phyloP scores from a whole-genome alignment of 2,329 filamentous ascomycete species.

The Phialophora verrucosa region DNA sequence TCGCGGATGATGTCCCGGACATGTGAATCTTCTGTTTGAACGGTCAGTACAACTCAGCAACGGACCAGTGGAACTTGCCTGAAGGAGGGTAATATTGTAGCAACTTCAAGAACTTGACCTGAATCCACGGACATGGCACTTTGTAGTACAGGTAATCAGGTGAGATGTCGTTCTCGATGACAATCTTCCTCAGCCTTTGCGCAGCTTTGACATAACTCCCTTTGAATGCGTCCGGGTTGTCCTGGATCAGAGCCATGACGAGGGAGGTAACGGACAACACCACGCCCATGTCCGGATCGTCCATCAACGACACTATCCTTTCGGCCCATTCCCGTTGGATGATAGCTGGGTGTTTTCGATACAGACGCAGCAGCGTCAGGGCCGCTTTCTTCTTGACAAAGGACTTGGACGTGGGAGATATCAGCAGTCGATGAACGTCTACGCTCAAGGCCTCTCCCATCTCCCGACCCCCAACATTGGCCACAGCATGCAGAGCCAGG shows the following conservation, averaged over 20 bases:
- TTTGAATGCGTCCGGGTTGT: constrained; percentile 91
- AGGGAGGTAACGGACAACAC: constrained; percentile 94
- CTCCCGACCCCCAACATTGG: constrained; percentile 93
- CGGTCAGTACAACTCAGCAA: background rate
- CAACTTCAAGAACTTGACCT: constrained; percentile 89
- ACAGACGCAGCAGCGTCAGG: constrained; percentile 86
- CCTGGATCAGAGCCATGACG: constrained; percentile 91
- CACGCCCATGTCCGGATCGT: constrained; percentile 91
- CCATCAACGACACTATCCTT: constrained; percentile 98
- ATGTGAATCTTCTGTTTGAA: constrained; percentile 78
- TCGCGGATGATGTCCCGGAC: constrained; percentile 90
- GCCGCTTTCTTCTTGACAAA: constrained; percentile 99
- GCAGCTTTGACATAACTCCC: constrained; percentile 94
- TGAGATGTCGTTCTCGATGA: constrained; percentile 87
- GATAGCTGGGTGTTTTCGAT: constrained; percentile 91
- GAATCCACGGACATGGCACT: constrained; percentile 98
- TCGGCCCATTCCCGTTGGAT: constrained; percentile 97
- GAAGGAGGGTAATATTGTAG: constrained; percentile 97
- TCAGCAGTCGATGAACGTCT: constrained; percentile 91
- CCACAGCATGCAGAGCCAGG: constrained; percentile 92
- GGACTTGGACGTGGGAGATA: constrained; percentile 91
- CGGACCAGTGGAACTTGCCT: constrained; percentile 58
- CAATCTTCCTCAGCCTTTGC: constrained; percentile 82
- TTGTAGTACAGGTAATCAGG: constrained; percentile 98
- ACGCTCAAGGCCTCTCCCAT: constrained; percentile 93